Conservation (phyloP, 805 yeast species). For the Cephaloascus fragrans region DNA sequence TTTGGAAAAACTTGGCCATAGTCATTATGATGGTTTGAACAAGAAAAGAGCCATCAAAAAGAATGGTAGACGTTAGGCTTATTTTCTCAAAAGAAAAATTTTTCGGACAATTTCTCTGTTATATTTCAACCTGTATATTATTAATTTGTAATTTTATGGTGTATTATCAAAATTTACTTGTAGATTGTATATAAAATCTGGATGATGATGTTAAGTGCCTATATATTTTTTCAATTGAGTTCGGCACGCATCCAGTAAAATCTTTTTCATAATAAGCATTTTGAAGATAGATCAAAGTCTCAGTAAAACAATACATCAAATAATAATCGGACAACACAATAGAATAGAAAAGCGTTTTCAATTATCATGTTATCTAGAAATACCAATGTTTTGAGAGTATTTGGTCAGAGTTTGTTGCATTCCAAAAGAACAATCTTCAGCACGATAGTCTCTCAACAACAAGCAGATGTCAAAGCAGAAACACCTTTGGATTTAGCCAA, state of each 20-base stretch:
- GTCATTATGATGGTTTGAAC: constrained; percentile 44
- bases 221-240: too few relatives aligned
- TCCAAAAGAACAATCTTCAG: not conserved
- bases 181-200: too few relatives aligned
- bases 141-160: not conserved
- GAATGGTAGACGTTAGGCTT: not conserved
- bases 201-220: too few relatives aligned
- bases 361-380: not conserved
- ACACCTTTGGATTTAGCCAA: not conserved
- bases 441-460: too few relatives aligned
- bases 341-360: too few relatives aligned
- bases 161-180: too few relatives aligned
- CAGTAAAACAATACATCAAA: too few relatives aligned
- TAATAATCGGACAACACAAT: too few relatives aligned
- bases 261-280: not conserved
- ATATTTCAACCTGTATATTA: not conserved
- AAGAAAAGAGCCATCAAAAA: constrained; percentile 4
- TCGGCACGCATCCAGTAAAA: not conserved
- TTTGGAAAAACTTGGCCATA: constrained; percentile 36
- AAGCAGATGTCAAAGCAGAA: not conserved
- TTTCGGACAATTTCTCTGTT: not conserved
- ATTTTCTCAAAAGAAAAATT: too few relatives aligned
- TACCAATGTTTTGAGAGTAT: not conserved
- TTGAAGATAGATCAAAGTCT: not conserved
- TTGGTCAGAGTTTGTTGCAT: not conserved